These are phyloP conservation scores for Coemansia sp. DNA, from an alignment of 192 early-diverging fungal species.

Conservation along the genomic window DNA sequence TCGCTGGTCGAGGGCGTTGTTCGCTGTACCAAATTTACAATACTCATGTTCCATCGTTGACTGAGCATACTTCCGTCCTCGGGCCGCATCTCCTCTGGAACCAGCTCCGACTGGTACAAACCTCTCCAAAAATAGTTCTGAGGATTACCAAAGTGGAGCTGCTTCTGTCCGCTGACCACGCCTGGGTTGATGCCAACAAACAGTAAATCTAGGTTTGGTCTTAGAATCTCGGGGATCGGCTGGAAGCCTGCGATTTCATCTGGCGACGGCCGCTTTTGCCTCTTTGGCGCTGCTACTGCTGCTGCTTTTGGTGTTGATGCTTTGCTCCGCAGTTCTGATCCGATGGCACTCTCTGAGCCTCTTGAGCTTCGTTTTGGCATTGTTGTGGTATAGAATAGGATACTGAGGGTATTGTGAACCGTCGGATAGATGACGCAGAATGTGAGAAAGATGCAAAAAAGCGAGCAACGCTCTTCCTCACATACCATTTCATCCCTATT, in stretches of 20 bases:
- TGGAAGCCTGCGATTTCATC: slow-evolving; percentile 22
- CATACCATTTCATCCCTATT: too few relatives aligned
- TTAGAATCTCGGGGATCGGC: slow-evolving; percentile 51
- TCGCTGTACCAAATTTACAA: slow-evolving; percentile 66
- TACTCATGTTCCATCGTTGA: slow-evolving; percentile 58
- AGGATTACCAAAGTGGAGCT: slow-evolving; percentile 70
- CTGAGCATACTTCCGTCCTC: slow-evolving; percentile 58
- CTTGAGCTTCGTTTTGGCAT: background rate
- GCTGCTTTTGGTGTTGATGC: background rate
- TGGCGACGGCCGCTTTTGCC: background rate
- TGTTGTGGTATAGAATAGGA: background rate
- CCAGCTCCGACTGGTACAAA: slow-evolving; percentile 62
- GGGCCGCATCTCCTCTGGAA: slow-evolving; percentile 53
- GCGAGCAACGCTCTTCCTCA: background rate
- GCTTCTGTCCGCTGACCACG: slow-evolving; percentile 56
- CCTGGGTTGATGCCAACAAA: slow-evolving; percentile 80
- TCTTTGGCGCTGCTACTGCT: background rate
- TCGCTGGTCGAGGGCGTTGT: slow-evolving; percentile 60
- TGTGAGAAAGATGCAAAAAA: background rate
- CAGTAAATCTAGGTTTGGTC: slow-evolving; percentile 55
- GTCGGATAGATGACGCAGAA: too few relatives aligned
- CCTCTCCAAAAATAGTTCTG: slow-evolving; percentile 77
- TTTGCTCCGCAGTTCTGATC: background rate
- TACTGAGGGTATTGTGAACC: too few relatives aligned
- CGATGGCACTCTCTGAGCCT: background rate